Conservation (phyloP, 1,284 basidiomycete genomes). For the Trametes polyzona region DNA sequence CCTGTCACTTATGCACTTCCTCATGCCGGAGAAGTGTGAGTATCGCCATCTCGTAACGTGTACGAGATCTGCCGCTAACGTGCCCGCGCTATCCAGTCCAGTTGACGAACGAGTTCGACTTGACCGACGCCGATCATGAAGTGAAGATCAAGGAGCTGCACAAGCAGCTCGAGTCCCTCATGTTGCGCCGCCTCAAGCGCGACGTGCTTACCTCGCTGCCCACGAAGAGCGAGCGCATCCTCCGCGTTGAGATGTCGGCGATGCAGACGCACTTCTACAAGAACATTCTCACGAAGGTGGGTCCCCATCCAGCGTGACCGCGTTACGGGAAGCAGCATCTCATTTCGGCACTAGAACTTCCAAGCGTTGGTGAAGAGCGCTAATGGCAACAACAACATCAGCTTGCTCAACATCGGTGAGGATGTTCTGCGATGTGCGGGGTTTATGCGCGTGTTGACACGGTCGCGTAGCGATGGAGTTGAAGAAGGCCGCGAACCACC, state of each 20-base stretch:
- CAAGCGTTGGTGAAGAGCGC: conserved; percentile 89
- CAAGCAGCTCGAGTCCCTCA: conserved; percentile 90
- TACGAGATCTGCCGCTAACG: conserved; percentile 12
- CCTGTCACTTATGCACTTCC: conserved; percentile 96
- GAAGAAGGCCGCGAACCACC: conserved; percentile 98
- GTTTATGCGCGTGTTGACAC: conserved; percentile 4
- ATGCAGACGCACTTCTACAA: conserved; percentile 99
- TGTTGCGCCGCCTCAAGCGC: conserved; percentile 94
- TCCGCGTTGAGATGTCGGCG: conserved; percentile 97
- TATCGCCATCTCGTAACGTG: conserved; percentile 18
- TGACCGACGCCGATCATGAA: conserved; percentile 93
- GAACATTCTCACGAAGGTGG: conserved; percentile 94
- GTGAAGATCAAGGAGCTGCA: conserved; percentile 95
- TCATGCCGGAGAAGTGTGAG: conserved; percentile 97
- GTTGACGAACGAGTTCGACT: conserved; percentile 93
- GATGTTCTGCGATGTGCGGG: not conserved
- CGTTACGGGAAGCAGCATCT: conserved; percentile 8
- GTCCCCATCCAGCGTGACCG: conserved; percentile 19
- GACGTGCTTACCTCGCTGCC: conserved; percentile 98
- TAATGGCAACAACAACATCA: conserved; percentile 84
- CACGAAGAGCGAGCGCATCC: conserved; percentile 97
- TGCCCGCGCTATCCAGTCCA: conserved; percentile 28
- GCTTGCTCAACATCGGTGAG: conserved; percentile 89
- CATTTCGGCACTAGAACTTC: conserved; percentile 74
- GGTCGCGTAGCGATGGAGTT: conserved; percentile 80